Conservation (phyloP, 495 filamentous ascomycete genomes). For the Daldinia decipiens region DNA sequence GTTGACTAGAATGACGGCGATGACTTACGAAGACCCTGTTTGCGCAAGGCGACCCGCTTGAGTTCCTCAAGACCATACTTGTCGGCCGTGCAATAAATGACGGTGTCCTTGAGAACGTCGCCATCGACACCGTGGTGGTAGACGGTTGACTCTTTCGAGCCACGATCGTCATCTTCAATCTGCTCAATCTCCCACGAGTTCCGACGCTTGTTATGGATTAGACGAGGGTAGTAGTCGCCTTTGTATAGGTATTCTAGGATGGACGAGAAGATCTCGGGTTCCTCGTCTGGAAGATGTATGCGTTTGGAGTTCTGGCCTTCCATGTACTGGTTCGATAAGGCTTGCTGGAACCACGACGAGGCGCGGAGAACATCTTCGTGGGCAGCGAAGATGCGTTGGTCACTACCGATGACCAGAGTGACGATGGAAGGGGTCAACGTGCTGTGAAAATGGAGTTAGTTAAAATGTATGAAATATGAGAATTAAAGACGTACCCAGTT, state of each 20-base stretch:
- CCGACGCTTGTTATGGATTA: constrained; percentile 73
- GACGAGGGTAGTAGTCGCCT: constrained; percentile 86
- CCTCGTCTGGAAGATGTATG: constrained; percentile 83
- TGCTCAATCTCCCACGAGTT: constrained; percentile 79
- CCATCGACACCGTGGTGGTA: constrained; percentile 71
- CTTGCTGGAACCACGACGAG: constrained; percentile 78
- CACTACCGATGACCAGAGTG: constrained; percentile 79
- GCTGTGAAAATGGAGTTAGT: constrained; percentile 49
- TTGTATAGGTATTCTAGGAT: constrained; percentile 92
- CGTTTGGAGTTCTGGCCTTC: constrained; percentile 69
- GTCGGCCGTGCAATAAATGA: constrained; percentile 89
- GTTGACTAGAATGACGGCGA: not conserved
- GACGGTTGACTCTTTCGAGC: constrained; percentile 69
- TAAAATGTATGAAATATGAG: constrained; percentile 2
- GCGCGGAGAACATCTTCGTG: constrained; percentile 84
- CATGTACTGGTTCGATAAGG: constrained; percentile 70
- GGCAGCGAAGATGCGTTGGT: constrained; percentile 86
- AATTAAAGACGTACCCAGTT: constrained; percentile 45
- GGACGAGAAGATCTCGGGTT: constrained; percentile 89
- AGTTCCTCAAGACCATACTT: constrained; percentile 83
- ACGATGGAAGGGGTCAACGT: constrained; percentile 76
- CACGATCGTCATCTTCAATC: constrained; percentile 53
- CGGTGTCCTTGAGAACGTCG: constrained; percentile 84
- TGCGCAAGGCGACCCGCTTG: constrained; percentile 82
- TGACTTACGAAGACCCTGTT: constrained; percentile 76